phyloP scores from a whole-genome alignment of 2,329 filamentous ascomycete genomes.

The Fusarium poae region DNA sequence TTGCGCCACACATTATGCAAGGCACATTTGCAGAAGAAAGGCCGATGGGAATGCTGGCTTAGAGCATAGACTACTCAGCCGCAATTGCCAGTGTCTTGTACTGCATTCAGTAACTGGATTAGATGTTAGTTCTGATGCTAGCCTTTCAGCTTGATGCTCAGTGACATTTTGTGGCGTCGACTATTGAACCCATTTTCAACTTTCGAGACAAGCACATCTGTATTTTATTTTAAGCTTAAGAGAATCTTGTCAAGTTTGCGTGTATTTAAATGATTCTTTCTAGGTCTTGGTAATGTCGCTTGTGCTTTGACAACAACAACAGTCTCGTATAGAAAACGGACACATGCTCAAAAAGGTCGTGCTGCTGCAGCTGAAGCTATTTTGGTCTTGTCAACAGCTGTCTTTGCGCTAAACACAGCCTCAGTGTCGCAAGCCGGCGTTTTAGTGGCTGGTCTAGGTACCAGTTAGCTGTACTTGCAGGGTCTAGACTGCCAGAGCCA shows the following conservation, averaged over 20 bases:
- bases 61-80: slow-evolving; percentile 13
- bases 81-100: background rate
- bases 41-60: background rate
- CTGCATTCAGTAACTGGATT: background rate
- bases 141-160: background rate
- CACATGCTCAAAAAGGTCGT: background rate
- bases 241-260: background rate
- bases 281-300: background rate
- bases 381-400: slow-evolving; percentile 11
- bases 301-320: background rate
- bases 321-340: slow-evolving; percentile 6
- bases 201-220: background rate
- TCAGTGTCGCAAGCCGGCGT: background rate
- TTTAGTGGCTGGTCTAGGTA: slow-evolving; percentile 29
- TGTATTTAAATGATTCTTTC: background rate
- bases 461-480: slow-evolving; percentile 7
- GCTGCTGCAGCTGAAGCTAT: slow-evolving; percentile 31
- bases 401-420: slow-evolving; percentile 29
- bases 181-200: background rate
- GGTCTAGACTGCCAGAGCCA: slow-evolving; percentile 36
- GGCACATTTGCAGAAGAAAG: background rate
- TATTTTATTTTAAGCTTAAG: slow-evolving; percentile 8
- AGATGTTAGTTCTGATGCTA: background rate
- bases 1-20: background rate
- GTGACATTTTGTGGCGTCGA: background rate